phyloP scores from a whole-genome alignment of 441 rosid species.

The Erysimum cheiri region DNA sequence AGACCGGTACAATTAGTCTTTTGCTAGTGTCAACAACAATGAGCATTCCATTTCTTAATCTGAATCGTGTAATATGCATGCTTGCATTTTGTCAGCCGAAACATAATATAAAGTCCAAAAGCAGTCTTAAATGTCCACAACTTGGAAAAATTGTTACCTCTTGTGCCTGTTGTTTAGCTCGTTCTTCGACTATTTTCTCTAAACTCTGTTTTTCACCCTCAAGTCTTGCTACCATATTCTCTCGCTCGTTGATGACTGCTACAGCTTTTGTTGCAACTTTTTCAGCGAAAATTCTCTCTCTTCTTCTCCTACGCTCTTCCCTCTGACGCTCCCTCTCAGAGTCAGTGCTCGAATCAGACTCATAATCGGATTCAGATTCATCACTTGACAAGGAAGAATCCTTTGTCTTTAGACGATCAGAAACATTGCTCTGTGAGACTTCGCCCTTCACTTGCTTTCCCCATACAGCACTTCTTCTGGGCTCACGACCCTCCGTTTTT shows the following conservation, averaged over 20 bases:
- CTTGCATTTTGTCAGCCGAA: constrained; percentile 2
- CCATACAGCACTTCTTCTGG: constrained; percentile 44
- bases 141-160: constrained; percentile 59
- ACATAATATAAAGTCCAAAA: constrained; percentile 4
- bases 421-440: constrained; percentile 48
- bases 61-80: constrained; percentile 2
- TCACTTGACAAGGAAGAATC: constrained; percentile 50
- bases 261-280: constrained; percentile 81
- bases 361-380: constrained; percentile 66
- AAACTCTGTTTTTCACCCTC: constrained; percentile 96
- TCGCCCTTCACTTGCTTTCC: constrained; percentile 48
- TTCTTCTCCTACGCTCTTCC: constrained; percentile 73
- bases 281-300: constrained; percentile 80
- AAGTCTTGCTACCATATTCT: constrained; percentile 85
- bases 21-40: constrained; percentile 21
- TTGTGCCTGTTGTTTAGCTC: constrained; percentile 89
- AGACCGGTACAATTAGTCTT: constrained; percentile 5
- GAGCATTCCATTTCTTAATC: constrained; percentile 23
- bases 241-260: constrained; percentile 80
- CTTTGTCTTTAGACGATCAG: constrained; percentile 55
- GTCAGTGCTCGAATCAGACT: constrained; percentile 77
- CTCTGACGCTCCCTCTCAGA: constrained; percentile 84
- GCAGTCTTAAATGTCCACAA: constrained; percentile 17
- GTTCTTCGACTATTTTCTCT: constrained; percentile 95
- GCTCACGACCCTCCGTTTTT: constrained; percentile 48